Percentiles rank a stretch among this genome's conserved stretches.
These are phyloP conservation scores for Ensete ventricosum DNA, from an alignment of 176 grass and related monocot species.

Conservation along the genomic window DNA sequence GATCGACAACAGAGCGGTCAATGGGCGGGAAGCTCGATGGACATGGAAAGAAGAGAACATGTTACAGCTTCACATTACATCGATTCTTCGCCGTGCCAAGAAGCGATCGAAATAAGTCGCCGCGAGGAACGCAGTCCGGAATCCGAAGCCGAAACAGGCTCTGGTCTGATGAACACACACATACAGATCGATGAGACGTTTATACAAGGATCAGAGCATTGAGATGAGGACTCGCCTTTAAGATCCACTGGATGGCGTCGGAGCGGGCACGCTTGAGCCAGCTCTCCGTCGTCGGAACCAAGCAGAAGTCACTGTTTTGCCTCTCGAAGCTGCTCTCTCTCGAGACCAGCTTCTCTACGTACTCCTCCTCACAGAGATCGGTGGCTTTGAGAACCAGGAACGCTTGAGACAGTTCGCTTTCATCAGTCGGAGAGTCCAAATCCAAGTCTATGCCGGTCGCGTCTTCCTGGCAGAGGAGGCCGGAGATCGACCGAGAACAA, in stretches of 20 bases:
- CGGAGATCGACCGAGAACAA: constrained; percentile 35
- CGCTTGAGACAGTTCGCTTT: not conserved
- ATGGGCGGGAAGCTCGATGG: not conserved
- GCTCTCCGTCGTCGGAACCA: constrained; percentile 17
- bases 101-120: constrained; percentile 79
- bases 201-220: no score
- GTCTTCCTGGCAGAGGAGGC: constrained; percentile 71
- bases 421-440: not conserved
- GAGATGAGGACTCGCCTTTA: constrained; percentile 35
- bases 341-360: constrained; percentile 56
- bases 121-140: constrained; percentile 65
- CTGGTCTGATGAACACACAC: constrained; percentile 27
- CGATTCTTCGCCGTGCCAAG: constrained; percentile 48
- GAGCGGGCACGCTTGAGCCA: constrained; percentile 43
- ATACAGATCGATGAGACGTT: no score
- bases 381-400: not conserved
- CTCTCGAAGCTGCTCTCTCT: constrained; percentile 48
- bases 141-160: constrained; percentile 50
- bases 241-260: constrained; percentile 54
- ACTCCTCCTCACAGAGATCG: constrained; percentile 25
- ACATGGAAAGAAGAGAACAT: not conserved
- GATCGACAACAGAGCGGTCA: constrained; percentile 21
- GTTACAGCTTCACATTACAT: constrained; percentile 34
- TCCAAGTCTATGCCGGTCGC: constrained; percentile 30
- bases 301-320: not conserved